These are phyloP conservation scores for Saccharomyces hybrid DNA, from an alignment of 1,139 yeast species.

Conservation along the genomic window DNA sequence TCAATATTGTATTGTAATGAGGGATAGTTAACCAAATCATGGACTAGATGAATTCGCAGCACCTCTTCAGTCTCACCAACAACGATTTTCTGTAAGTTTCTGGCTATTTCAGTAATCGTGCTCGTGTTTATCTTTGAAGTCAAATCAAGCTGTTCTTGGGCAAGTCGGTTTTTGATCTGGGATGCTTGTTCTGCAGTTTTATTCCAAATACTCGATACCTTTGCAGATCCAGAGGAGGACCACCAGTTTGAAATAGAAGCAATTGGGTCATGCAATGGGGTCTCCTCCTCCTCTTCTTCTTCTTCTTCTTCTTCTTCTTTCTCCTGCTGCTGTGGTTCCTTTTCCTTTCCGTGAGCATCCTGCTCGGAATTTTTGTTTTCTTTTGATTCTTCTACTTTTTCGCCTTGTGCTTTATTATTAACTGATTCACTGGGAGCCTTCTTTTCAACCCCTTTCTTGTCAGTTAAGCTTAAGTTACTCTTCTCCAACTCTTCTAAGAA, in stretches of 20 bases:
- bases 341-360: conserved; percentile 5
- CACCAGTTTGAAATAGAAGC: conserved; percentile 75
- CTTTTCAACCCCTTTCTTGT: conserved; percentile 10
- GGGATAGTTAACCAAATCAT: conserved; percentile 71
- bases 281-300: conserved; percentile 14
- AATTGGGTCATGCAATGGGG: conserved; percentile 51
- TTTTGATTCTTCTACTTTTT: conserved; percentile 6
- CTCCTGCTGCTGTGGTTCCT: conserved; percentile 3
- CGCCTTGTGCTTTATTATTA: conserved; percentile 7
- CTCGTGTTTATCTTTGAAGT: conserved; percentile 36
- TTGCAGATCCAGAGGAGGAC: conserved; percentile 65
- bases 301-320: conserved; percentile 2
- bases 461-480: conserved; percentile 25
- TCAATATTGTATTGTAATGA: conserved; percentile 58
- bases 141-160: conserved; percentile 29
- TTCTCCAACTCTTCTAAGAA: conserved; percentile 75
- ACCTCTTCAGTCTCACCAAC: conserved; percentile 66
- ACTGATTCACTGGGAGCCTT: conserved; percentile 18
- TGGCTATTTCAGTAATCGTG: conserved; percentile 29
- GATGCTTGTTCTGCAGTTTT: conserved; percentile 33
- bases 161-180: conserved; percentile 25
- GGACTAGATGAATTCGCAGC: conserved; percentile 70
- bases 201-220: conserved; percentile 66
- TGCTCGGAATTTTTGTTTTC: conserved; percentile 7
- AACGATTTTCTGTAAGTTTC: conserved; percentile 38